Evolutionary conservation across 2,329 filamentous ascomycete genomes (phyloP), one percentile per base, ranked within the genome.

Genomic region (Stagonosporopsis vannaccii): DNA sequence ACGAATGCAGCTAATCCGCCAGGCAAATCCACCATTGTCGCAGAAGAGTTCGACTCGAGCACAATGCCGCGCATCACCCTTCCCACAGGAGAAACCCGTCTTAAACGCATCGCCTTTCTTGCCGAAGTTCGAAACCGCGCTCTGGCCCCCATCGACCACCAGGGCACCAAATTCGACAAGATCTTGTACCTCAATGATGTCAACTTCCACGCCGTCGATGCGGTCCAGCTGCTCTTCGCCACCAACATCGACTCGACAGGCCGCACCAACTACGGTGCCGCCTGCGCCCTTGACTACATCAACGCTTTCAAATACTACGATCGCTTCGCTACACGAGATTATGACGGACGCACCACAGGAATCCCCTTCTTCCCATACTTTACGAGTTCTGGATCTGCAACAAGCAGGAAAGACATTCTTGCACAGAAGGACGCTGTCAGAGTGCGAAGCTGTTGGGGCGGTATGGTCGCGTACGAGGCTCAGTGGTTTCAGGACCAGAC

Each of bases 381-480:
- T 72, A 81, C 84, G 4, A 75, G 70, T 41, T 78, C 76, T 1
- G 84, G 84, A 1, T 72, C 81, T 13, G 85, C 78, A 0, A 70
- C 65, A n/a, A 80, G 76, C 76, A 81, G 89, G 40, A 78, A 80
- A 4, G 88, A 90, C 69, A 86, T 91, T 17, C 73, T 90, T 1
- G 78, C 77, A 0, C 84, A 85, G 51, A 81, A 73, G 33, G 85
- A 88, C 62, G 84, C 88, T 0, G 89, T 92, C 1, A 83, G 86
- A 8, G 89, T 92, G 1, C 84, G 83, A 65, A 87, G 87, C 61
- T 92, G 90, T 75, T 92, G 90, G 90, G 88, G 89, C 48, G 90
- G 90, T 20, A 91, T 92, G 84, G 87, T 86, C 2, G 85, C 85
- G 2, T 87, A 87, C 74, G 82, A 88, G 67, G 86, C 84, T 1